Percentiles rank a stretch among this genome's conserved stretches.
Evolutionary conservation across 2,329 filamentous ascomycete species (phyloP).

Genomic region (Fusarium sp.): DNA sequence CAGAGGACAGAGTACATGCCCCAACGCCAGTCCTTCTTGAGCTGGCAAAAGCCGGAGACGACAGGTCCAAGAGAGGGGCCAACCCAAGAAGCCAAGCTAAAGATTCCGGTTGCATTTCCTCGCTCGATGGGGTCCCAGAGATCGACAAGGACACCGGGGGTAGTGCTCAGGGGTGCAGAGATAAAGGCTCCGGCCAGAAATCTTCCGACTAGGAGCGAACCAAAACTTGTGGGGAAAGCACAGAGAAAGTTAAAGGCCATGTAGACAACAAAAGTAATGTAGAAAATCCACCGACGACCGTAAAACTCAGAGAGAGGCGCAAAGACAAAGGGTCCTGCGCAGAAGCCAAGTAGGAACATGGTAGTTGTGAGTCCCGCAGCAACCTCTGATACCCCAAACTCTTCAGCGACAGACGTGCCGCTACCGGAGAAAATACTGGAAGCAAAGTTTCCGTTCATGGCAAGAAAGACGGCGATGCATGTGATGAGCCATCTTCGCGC

Average conservation of each 20-base stretch:
- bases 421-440: constrained; percentile 51
- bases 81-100: constrained; percentile 64
- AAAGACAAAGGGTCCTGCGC: constrained; percentile 67
- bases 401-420: constrained; percentile 44
- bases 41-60: constrained; percentile 65
- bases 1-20: constrained; percentile 60
- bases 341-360: constrained; percentile 66
- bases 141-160: constrained; percentile 64
- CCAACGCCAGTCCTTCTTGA: constrained; percentile 67
- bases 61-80: constrained; percentile 66
- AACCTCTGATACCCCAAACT: constrained; percentile 59
- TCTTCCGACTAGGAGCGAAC: constrained; percentile 62
- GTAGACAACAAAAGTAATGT: constrained; percentile 60
- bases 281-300: constrained; percentile 64
- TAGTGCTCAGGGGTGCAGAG: constrained; percentile 60
- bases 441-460: constrained; percentile 67
- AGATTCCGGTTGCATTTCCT: constrained; percentile 65
- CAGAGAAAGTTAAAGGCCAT: constrained; percentile 64
- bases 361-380: constrained; percentile 63
- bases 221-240: constrained; percentile 66
- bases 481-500: constrained; percentile 56
- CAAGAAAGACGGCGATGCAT: constrained; percentile 56
- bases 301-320: constrained; percentile 69
- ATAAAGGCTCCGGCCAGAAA: constrained; percentile 67
- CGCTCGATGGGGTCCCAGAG: constrained; percentile 64